Conservation (phyloP, 768 basidiomycete species). For the Tulasnella calospora region DNA sequence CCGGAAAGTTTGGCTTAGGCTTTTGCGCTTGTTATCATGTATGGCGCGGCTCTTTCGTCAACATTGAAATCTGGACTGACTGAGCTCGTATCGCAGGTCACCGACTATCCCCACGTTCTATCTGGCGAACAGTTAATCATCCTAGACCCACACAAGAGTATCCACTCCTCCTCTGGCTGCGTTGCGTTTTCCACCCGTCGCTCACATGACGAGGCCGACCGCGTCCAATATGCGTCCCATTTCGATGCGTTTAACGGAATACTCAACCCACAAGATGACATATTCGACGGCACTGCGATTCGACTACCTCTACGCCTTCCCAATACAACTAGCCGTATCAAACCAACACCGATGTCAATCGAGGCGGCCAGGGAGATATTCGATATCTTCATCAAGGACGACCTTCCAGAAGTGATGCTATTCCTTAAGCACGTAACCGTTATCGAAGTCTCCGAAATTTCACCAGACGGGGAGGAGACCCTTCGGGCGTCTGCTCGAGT, state of each 20-base stretch:
- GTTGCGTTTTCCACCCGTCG: neutral
- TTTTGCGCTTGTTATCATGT: constrained; percentile 18
- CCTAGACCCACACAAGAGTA: neutral
- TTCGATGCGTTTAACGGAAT: neutral
- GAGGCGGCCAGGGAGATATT: constrained; percentile 45
- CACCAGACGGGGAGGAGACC: constrained; percentile 30
- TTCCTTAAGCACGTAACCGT: constrained; percentile 16
- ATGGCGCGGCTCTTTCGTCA: neutral
- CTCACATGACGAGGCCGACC: neutral
- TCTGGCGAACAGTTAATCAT: constrained; percentile 7
- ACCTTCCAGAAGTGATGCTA: neutral
- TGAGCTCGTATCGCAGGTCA: neutral
- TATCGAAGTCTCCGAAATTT: constrained; percentile 43
- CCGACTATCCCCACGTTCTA: constrained; percentile 13
- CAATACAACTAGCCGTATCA: constrained; percentile 32
- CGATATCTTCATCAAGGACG: constrained; percentile 23
- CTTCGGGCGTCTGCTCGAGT: constrained; percentile 26
- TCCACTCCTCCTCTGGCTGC: neutral
- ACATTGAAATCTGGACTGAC: neutral
- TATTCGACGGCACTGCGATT: constrained; percentile 42
- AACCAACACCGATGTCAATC: constrained; percentile 40
- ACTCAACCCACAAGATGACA: neutral
- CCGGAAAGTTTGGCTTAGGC: constrained; percentile 16
- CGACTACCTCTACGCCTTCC: constrained; percentile 46
- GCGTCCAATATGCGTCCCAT: neutral